Conservation (phyloP, 805 yeast species). For the Candida nitratophila region DNA sequence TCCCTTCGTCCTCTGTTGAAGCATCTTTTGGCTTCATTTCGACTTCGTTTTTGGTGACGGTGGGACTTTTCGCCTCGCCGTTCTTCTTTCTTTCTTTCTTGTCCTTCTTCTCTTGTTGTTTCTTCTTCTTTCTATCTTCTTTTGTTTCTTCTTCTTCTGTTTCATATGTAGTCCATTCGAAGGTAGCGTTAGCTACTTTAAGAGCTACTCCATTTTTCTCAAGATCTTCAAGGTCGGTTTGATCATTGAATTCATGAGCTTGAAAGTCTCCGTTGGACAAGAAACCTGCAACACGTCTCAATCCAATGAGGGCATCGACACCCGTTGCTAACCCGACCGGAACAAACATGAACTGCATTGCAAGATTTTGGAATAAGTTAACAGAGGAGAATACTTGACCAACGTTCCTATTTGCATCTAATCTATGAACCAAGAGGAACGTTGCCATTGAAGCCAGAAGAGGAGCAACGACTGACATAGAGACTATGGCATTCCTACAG, state of each 20-base stretch:
- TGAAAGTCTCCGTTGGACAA: conserved; percentile 35
- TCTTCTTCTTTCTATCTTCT: conserved; percentile 20
- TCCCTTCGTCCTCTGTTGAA: too few species aligned
- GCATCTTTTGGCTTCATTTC: too few species aligned
- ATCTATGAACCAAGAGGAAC: conserved; percentile 32
- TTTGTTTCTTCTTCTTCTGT: conserved; percentile 24
- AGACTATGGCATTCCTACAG: conserved; percentile 46
- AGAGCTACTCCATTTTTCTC: conserved; percentile 34
- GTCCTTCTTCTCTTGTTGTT: conserved; percentile 14
- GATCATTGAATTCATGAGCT: conserved; percentile 27
- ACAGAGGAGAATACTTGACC: conserved; percentile 64
- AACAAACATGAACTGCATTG: conserved; percentile 56
- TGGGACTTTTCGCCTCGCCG: too few species aligned
- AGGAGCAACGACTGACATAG: conserved; percentile 55
- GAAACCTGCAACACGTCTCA: conserved; percentile 48
- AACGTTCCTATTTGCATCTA: conserved; percentile 36
- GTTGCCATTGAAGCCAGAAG: conserved; percentile 62
- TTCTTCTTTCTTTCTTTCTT: conserved; percentile 22
- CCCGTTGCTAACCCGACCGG: conserved; percentile 64
- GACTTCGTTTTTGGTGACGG: conserved; percentile 17
- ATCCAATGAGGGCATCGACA: conserved; percentile 57
- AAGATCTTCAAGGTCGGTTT: conserved; percentile 10
- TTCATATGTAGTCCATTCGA: conserved; percentile 61
- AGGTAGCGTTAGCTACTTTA: conserved; percentile 45
- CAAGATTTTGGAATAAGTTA: conserved; percentile 53